Conservation (phyloP, 805 yeast genomes). For the Candida maltosa region DNA sequence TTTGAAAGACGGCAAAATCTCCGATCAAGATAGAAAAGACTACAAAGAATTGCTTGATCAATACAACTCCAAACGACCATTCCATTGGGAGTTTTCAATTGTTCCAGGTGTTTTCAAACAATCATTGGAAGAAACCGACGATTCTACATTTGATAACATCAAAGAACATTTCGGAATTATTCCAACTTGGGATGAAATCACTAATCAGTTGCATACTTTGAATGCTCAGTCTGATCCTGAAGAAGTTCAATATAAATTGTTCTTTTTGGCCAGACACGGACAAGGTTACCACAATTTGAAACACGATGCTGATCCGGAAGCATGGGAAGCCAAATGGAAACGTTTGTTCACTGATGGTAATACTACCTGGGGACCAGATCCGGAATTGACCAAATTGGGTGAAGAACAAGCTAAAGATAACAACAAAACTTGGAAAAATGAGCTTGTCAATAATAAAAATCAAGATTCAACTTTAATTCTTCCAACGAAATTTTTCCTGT, state of each 20-base stretch:
- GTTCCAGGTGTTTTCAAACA: conserved; percentile 52
- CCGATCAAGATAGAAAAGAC: no score
- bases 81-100: conserved; percentile 49
- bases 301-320: conserved; percentile 52
- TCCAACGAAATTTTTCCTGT: conserved; percentile 55
- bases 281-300: conserved; percentile 65
- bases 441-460: no score
- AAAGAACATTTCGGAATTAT: conserved; percentile 43
- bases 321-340: conserved; percentile 60
- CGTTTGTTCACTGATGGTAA: conserved; percentile 51
- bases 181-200: conserved; percentile 39
- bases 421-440: conserved; percentile 39
- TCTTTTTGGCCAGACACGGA: conserved; percentile 64
- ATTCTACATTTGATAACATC: conserved; percentile 42
- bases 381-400: conserved; percentile 55
- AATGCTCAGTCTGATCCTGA: conserved; percentile 29
- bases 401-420: conserved; percentile 52
- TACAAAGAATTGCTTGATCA: no score
- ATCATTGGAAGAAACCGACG: conserved; percentile 43
- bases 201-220: conserved; percentile 26
- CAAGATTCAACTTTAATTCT: conserved; percentile 48
- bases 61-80: no score
- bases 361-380: conserved; percentile 57
- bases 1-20: no score
- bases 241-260: conserved; percentile 44